Evolutionary conservation across 75 land plant species (phyloP), one percentile per base, ranked within the genome.

Genomic region (Chamaecyparis obtusa): DNA sequence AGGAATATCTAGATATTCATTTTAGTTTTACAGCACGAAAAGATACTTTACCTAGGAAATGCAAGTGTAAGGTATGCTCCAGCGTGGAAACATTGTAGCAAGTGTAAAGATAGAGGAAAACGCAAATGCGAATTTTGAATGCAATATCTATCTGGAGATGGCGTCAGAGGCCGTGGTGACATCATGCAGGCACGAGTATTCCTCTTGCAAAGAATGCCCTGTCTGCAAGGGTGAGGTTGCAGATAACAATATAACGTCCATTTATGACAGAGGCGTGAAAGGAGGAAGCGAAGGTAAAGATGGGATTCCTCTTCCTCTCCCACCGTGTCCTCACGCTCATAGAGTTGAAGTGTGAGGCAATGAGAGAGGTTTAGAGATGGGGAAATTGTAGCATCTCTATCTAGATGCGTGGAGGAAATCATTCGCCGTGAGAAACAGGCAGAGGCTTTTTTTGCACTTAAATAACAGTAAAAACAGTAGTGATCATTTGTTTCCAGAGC

Each of bases 61-160:
- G n/a, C n/a, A n/a, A n/a, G n/a, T n/a, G n/a, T n/a, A n/a, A n/a
- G n/a, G n/a, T n/a, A n/a, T n/a, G n/a, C n/a, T n/a, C n/a, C n/a
- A n/a, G n/a, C n/a, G n/a, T n/a, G n/a, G n/a, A n/a, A n/a, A n/a
- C n/a, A n/a, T n/a, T n/a, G n/a, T n/a, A 1, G 9, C 24, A 41
- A 48, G 39, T 57, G 32, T n/a, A 41, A 36, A 36, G 9, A 55
- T 44, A 21, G 35, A 60, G 9, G 56, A 55, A 13, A 37, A 49
- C 2, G 37, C 24, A 24, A 80, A 84, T 37, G 83, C 86, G 32
- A 77, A 88, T 72, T 97, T 95, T 86, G 99, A 97, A 51, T 97
- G 99, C 75, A 97, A 97, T 87, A 91, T 95, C 0, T 97, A 97
- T 85, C 87, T 95, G 17, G 99, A 97, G 35, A 85, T 95, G 90